phyloP scores from a whole-genome alignment of 345 rosid species.

The Schrenkiella parvula region DNA sequence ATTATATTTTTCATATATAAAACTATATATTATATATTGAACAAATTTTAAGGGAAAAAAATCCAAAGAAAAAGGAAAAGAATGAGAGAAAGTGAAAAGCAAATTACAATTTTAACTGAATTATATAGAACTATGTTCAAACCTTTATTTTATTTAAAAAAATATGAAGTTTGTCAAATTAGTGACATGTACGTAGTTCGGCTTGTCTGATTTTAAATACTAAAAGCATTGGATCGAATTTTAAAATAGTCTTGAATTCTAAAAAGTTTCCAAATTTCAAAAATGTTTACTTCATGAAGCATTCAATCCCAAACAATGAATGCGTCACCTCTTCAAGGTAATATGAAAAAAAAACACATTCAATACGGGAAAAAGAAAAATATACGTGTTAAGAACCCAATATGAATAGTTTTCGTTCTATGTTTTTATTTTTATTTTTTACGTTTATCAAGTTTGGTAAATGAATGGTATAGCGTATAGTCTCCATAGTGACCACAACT shows the following conservation, averaged over 20 bases:
- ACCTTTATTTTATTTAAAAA: background rate
- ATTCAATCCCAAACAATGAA: conserved; percentile 13
- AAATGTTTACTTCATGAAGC: background rate
- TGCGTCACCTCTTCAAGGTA: background rate
- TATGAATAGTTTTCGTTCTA: background rate
- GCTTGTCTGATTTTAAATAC: background rate
- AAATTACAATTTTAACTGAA: background rate
- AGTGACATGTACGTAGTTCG: background rate
- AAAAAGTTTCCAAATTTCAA: background rate
- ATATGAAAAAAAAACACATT: background rate
- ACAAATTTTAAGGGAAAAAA: background rate
- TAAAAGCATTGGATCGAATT: background rate
- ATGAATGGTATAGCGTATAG: background rate
- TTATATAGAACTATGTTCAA: background rate
- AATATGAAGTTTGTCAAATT: background rate
- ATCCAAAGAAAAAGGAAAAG: background rate
- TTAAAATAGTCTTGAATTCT: conserved; percentile 17
- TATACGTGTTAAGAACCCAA: background rate
- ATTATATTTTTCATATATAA: background rate
- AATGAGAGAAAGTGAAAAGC: background rate
- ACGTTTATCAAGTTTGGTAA: background rate
- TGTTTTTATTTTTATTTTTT: background rate
- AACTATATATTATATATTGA: background rate
- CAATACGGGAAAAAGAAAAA: background rate
- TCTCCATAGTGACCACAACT: conserved; percentile 15